These are phyloP conservation scores for Solanum piurae DNA, from an alignment of 257 asterid species.

Conservation along the genomic window DNA sequence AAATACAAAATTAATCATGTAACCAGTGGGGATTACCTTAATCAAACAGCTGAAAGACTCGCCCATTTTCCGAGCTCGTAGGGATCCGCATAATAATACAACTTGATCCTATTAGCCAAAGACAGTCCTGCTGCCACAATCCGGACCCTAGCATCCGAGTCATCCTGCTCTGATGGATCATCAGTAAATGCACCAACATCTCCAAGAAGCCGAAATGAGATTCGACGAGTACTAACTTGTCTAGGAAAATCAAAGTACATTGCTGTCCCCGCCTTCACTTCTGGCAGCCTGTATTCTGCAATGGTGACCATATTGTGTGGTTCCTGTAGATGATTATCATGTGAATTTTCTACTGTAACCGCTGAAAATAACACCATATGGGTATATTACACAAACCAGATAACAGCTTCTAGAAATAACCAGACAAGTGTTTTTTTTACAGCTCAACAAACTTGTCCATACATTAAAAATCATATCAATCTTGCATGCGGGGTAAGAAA, in stretches of 20 bases:
- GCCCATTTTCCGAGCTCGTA: slow-evolving; percentile 97
- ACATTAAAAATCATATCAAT: neutral
- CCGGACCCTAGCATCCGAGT: slow-evolving; percentile 36
- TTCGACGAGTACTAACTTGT: slow-evolving; percentile 50
- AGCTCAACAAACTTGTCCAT: neutral
- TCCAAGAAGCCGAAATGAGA: slow-evolving; percentile 74
- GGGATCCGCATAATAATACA: slow-evolving; percentile 83
- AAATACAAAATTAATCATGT: neutral
- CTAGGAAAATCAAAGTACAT: slow-evolving; percentile 97
- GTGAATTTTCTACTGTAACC: neutral
- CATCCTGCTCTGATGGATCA: slow-evolving; percentile 78
- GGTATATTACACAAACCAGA: neutral
- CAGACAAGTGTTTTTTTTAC: neutral
- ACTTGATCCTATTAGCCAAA: slow-evolving; percentile 61
- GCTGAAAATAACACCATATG: neutral
- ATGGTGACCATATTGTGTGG: slow-evolving; percentile 60
- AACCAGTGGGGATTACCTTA: neutral
- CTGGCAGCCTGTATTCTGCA: slow-evolving; percentile 85
- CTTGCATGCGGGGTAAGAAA: neutral
- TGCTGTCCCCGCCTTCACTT: slow-evolving; percentile 72
- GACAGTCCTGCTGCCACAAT: slow-evolving; percentile 75
- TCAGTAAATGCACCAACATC: slow-evolving; percentile 74
- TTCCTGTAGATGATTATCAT: slow-evolving; percentile 34
- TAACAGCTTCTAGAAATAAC: neutral
- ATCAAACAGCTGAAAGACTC: slow-evolving; percentile 74